Percentiles rank a stretch among this genome's conserved stretches.
Evolutionary conservation across 2,329 filamentous ascomycete genomes (phyloP).

Genomic region (Exserohilum rostratum): DNA sequence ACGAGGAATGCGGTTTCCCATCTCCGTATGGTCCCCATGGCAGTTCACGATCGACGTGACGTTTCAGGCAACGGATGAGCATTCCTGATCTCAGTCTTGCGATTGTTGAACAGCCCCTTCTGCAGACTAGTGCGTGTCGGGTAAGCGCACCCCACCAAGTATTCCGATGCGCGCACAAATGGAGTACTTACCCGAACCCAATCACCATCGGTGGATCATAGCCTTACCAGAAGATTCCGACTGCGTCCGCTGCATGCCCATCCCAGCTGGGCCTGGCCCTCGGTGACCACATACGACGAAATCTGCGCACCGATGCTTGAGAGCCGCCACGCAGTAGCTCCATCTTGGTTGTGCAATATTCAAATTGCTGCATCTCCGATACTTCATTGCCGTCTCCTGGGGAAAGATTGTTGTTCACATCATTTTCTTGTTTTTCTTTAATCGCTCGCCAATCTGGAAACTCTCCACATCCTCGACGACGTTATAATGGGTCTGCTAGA

Average conservation of each 20-base stretch:
- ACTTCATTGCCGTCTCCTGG: not conserved
- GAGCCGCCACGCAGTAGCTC: not conserved
- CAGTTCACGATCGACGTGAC: no score
- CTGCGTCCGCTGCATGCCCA: not conserved
- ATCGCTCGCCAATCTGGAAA: not conserved
- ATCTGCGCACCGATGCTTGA: not conserved
- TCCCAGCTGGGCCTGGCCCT: not conserved
- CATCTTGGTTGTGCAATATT: not conserved
- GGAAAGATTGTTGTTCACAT: not conserved
- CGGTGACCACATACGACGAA: not conserved
- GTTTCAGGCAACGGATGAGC: no score
- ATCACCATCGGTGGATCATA: not conserved
- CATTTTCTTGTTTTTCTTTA: not conserved
- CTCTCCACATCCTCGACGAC: not conserved
- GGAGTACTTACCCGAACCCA: not conserved
- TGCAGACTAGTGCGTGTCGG: not conserved
- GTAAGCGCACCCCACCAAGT: not conserved
- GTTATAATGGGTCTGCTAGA: conserved; percentile 39
- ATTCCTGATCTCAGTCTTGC: not conserved
- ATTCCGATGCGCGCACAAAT: not conserved
- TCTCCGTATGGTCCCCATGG: no score
- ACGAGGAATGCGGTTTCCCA: no score
- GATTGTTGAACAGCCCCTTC: not conserved
- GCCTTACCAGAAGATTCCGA: not conserved
- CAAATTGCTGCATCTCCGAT: not conserved